These are phyloP conservation scores for Fusarium verrucosum DNA, from an alignment of 2,329 filamentous ascomycete genomes.

Conservation along the genomic window DNA sequence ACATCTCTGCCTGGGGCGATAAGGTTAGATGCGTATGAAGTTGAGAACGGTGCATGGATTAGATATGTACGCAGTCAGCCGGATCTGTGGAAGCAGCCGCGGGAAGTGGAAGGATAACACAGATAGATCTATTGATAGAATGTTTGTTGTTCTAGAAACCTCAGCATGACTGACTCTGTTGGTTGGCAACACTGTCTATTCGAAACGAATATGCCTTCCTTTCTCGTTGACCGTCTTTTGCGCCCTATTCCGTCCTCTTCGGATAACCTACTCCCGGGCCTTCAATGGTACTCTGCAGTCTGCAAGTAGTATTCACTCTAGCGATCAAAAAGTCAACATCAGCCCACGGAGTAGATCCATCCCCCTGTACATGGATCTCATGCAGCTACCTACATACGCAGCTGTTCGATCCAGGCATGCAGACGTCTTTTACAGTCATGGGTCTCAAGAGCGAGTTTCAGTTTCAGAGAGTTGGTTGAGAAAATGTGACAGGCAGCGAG, in stretches of 20 bases:
- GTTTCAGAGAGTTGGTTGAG: not conserved
- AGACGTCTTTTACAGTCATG: constrained; percentile 28
- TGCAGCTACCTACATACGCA: too few species aligned
- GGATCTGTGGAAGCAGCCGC: not conserved
- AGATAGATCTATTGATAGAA: not conserved
- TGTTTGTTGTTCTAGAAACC: not conserved
- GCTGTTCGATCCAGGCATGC: constrained; percentile 26
- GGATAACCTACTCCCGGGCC: not conserved
- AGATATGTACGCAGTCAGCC: not conserved
- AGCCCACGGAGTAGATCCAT: constrained; percentile 9
- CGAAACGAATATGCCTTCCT: not conserved
- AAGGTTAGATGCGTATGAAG: not conserved
- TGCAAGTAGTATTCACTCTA: not conserved
- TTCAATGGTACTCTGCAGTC: constrained; percentile 1
- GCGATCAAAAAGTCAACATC: constrained; percentile 26
- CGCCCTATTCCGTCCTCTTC: not conserved
- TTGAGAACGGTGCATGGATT: not conserved
- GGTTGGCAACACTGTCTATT: not conserved
- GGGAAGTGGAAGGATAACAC: not conserved
- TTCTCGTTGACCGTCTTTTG: constrained; percentile 31
- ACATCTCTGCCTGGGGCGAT: too few species aligned
- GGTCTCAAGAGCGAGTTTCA: constrained; percentile 6
- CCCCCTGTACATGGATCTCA: constrained; percentile 33
- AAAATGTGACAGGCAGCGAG: constrained; percentile 36
- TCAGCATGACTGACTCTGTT: not conserved